Conservation (phyloP, 441 rosid genomes). For the Raphanus hybrid region DNA sequence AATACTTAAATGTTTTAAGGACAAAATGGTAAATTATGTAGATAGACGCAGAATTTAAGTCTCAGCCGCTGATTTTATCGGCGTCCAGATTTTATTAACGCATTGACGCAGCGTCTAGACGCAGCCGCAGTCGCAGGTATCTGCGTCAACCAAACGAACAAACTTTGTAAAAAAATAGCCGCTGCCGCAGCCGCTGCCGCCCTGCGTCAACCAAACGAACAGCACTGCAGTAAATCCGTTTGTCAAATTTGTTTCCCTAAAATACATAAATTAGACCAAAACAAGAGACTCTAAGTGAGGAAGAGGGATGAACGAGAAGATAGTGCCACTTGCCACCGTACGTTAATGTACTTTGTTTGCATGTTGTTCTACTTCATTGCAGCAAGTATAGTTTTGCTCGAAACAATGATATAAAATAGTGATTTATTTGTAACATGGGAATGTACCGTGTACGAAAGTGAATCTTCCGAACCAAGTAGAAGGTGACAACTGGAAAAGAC, state of each 20-base stretch:
- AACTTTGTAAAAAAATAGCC: too few relatives aligned
- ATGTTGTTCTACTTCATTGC: not conserved
- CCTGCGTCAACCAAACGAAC: too few relatives aligned
- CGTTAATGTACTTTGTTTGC: conserved; percentile 28
- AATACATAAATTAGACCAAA: conserved; percentile 5
- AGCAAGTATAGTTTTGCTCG: conserved; percentile 1
- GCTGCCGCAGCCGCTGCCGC: too few relatives aligned
- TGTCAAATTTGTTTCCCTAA: not conserved
- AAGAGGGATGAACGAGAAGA: conserved; percentile 24
- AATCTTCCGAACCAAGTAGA: conserved; percentile 10
- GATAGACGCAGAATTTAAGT: too few relatives aligned
- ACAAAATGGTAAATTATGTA: too few relatives aligned
- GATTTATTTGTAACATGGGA: not conserved
- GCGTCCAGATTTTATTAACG: too few relatives aligned
- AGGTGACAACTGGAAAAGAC: conserved; percentile 34
- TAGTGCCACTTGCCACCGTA: conserved; percentile 29
- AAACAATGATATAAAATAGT: conserved; percentile 24
- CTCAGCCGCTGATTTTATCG: too few relatives aligned
- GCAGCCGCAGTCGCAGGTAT: too few relatives aligned
- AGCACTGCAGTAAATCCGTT: conserved; percentile 2
- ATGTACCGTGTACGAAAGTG: conserved; percentile 23
- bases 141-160: too few relatives aligned
- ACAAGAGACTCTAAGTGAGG: conserved; percentile 14
- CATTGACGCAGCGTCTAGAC: too few relatives aligned
- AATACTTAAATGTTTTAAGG: too few relatives aligned